Evolutionary conservation across 129 eudicot species (phyloP).

Genomic region (Erigeron canadensis): DNA sequence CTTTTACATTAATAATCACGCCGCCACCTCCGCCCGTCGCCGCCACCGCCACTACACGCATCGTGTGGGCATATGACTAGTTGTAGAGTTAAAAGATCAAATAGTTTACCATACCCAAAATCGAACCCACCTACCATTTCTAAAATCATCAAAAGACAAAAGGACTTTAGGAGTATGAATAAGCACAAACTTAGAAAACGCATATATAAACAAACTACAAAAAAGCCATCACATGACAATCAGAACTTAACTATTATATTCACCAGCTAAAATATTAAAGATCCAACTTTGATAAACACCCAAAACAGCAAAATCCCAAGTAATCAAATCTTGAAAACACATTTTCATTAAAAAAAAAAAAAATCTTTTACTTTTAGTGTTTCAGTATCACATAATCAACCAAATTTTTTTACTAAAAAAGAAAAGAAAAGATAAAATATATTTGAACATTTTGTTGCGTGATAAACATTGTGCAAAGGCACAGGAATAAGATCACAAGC

Average conservation of each 20-base stretch:
- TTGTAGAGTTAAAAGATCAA: not conserved
- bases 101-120: too few species aligned
- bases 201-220: conserved; percentile 15
- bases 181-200: conserved; percentile 3
- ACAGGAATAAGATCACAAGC: too few species aligned
- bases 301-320: conserved; percentile 12
- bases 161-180: not conserved
- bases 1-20: too few species aligned
- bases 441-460: too few species aligned
- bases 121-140: conserved; percentile 4
- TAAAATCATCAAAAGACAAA: not conserved
- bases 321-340: not conserved
- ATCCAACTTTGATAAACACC: conserved; percentile 16
- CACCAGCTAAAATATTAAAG: conserved; percentile 1
- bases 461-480: too few species aligned
- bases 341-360: not conserved
- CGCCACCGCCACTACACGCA: too few species aligned
- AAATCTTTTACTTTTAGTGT: conserved; percentile 7
- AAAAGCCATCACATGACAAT: conserved; percentile 12
- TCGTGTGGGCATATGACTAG: too few species aligned
- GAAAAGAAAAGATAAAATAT: not conserved
- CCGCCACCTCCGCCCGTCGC: too few species aligned
- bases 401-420: not conserved
- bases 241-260: not conserved
- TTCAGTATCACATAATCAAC: not conserved